Base-by-base conservation (phyloP, 1,284 basidiomycete genomes). In the Cutaneotrichosporon mucoides region DNA sequence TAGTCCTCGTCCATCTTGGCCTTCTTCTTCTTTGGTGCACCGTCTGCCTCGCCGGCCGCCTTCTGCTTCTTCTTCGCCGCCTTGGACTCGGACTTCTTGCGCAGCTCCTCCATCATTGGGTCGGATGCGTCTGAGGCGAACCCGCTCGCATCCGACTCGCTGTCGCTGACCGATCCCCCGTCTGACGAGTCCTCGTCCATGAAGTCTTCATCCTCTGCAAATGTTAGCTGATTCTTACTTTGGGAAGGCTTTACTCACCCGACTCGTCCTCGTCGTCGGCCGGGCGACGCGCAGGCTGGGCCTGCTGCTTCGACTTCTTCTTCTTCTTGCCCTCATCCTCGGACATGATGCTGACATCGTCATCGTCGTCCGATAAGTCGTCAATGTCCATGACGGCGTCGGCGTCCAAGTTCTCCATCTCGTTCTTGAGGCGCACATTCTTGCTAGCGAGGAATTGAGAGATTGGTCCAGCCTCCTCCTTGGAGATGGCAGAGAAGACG, bases 401-500 rank as follows among this genome's bases (percentile, higher is more conserved):
- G 61, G 89, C 80, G 38, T 77, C 76, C 72, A 88, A 79, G 71
- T 97, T 95, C 9, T 92, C 88, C 84, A 96, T 93, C 84, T 97
- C 93, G 77, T 94, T 97, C 85, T 98, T 96, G 63, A 96, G 85
- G 68, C 88, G 85, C 66, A 98, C 85, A 77, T 94, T 95, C 82
- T 96, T 95, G 53, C 88, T 87, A 67, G 86, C 86, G 65, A 99
- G 81, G 79, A 90, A 97, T 34, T 84, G 81, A 69, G 92, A 90
- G 47, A 92, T 88, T 6, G 85, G 83, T 61, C 90, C 89, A 67
- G 95, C 88, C 75, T 99, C 96, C 75, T 98, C 96, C 77, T 96
- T 94, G 79, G 89, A 91, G 78, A 99, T 88, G 9, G 90, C 89
- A 5, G 89, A 90, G 80, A 99, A 99, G 15, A 86, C 88, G 72